Base-by-base conservation (phyloP, 257 asterid genomes). In the Nicotiana tabacum region DNA sequence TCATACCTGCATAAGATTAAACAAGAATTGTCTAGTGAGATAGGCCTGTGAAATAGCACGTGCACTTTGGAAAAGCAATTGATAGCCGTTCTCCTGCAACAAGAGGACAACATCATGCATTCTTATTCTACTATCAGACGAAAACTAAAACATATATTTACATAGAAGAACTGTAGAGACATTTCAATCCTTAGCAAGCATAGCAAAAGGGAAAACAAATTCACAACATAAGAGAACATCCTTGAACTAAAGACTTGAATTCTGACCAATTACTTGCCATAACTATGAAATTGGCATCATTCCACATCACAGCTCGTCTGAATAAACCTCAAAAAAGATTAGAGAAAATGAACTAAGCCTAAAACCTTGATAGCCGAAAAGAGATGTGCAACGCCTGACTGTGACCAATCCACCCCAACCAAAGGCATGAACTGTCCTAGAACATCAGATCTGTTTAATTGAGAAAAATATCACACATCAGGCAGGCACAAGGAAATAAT, bases 401-500 rank as follows among this genome's bases (percentile, higher is more conserved):
- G 97, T 18, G 94, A 92, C 97, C 97, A 93, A 89, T 93, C 97
- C 90, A 85, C 87, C 61, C 97, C 97, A 39, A 93, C 95, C 92
- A 88, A 91, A 66, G 97, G 97, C 97, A 93, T 93, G 85, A 93
- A 87, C 87, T 93, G 97, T 56, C 97, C 97, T 77, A 93, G 89
- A 84, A 93, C 93, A 87, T 93, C 97, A 29, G 97, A 93, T 84
- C 97, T 93, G 89, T 67, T 77, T 65, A 81, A 65, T 43, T 48
- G 64, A 76, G 15, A 76, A 64, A 80, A 27, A 39, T 15, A 80
- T 6, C 39, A 43, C 62, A 35, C 61, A 80, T 55, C 64, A 51
- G 80, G 27, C 27, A 8, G 46, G 21, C 16, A 7, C 80, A 76
- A 76, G 64, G 39, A 76, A 46, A 51, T 11, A 51, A 18, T 48